A percentile compares a stretch with the other conserved stretches of the same genome.
Conservation (phyloP, 2,329 filamentous ascomycete species). For the Dactylellina haptotyla region DNA sequence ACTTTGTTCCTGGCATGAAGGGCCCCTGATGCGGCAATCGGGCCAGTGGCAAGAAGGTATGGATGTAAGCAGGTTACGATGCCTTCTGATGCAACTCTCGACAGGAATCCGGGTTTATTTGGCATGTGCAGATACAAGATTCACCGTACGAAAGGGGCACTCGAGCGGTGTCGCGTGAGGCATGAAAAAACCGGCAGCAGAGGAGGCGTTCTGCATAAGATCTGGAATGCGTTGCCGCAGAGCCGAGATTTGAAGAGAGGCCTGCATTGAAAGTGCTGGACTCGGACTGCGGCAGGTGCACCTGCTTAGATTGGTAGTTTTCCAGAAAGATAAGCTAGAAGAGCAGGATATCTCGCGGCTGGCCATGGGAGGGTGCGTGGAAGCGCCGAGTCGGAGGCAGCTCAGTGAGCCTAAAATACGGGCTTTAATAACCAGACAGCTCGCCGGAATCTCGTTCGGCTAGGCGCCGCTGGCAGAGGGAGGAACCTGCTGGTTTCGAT, state of each 20-base stretch:
- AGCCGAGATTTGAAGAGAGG: constrained; percentile 18
- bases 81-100: constrained; percentile 7
- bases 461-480: not conserved
- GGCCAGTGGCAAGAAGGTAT: constrained; percentile 31
- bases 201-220: constrained; percentile 37
- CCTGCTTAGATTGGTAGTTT: constrained; percentile 34
- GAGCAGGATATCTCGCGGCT: not conserved
- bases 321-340: constrained; percentile 13
- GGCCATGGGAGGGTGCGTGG: not conserved
- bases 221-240: constrained; percentile 32
- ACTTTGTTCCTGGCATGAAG: constrained; percentile 9
- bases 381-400: not conserved
- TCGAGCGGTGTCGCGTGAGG: constrained; percentile 14
- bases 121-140: constrained; percentile 32
- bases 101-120: constrained; percentile 19
- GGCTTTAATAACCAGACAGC: not conserved
- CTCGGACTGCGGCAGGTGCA: constrained; percentile 33
- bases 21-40: constrained; percentile 52
- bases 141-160: not conserved
- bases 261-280: constrained; percentile 6
- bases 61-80: constrained; percentile 5
- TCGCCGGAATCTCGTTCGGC: not conserved
- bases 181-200: not conserved
- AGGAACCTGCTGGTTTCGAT: not conserved
- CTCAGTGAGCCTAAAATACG: too few relatives aligned